Base-by-base conservation (phyloP, 2,329 filamentous ascomycete species). In the Eutypa lata region DNA sequence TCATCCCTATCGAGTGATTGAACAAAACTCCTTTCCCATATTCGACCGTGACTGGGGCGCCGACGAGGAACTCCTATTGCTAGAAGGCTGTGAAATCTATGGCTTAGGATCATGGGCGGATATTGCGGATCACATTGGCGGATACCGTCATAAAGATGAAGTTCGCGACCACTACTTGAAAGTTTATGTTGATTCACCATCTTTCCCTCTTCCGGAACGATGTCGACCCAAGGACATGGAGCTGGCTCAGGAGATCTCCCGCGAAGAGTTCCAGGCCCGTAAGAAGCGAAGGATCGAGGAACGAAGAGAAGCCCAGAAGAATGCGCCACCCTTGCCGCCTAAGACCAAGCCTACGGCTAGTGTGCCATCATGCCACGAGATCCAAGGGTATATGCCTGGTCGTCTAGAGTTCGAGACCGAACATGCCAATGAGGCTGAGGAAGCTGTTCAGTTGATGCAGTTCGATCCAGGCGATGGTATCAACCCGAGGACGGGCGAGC, bases 331-430 rank as follows among this genome's bases (percentile, higher is more conserved):
- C 1, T 81, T 91, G 37, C 89, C 90, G 22, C 91, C 93, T 1
- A 96, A 97, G 72, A 92, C 93, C 62, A 97, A 97, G 67, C 94
- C 94, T 0, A 97, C 93, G 0, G 92, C 92, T 8, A 96, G 90
- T 75, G 91, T 97, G 2, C 94, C 94, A 0, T 88, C 91, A 33
- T 99, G 94, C 70, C 94, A 99, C 75, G 94, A 99, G 72, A 94
- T 99, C 37, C 91, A 97, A 71, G 94, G 94, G 3, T 99, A 96
- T 70, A 99, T 99, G 94, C 94, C 94, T 3, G 94, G 94, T 44
- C 91, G 94, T 40, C 73, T 99, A 59, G 94, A 99, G 66, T 99
- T 99, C 59, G 94, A 99, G 77, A 97, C 90, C 0, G 94, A 99
- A 65, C 94, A 96, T 68, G 90, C 93, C 65, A 99, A 99, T 65